Percentiles rank a stretch among this genome's conserved stretches.
These are phyloP conservation scores for Aspergillus jensenii DNA, from an alignment of 2,329 filamentous ascomycete species.

Conservation along the genomic window DNA sequence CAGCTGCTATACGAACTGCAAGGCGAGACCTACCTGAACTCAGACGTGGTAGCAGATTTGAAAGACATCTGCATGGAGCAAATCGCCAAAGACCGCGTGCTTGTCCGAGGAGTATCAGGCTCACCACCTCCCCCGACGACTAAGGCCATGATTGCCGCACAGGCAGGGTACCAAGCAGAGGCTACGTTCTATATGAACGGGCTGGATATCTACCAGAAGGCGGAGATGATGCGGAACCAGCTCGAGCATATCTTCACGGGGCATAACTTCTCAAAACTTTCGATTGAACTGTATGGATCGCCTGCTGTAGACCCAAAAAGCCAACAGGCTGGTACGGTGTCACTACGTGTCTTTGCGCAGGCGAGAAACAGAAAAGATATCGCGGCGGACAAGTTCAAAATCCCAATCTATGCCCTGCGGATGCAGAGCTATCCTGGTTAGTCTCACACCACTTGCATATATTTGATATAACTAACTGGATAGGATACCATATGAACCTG, in stretches of 20 bases:
- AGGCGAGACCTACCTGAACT: not conserved
- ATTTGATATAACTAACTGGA: too few species aligned
- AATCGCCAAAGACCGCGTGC: not conserved
- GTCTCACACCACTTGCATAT: not conserved
- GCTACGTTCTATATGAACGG: too few species aligned
- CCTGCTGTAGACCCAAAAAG: not conserved
- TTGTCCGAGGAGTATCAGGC: not conserved
- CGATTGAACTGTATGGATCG: not conserved
- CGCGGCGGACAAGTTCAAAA: not conserved
- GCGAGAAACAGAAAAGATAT: not conserved
- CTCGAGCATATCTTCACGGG: too few species aligned
- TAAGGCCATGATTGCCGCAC: too few species aligned
- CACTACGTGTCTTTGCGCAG: not conserved
- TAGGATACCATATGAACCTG: not conserved
- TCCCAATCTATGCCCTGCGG: not conserved
- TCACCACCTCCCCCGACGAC: too few species aligned
- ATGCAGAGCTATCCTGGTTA: constrained; percentile 2
- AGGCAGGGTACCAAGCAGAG: too few species aligned
- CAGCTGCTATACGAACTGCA: constrained; percentile 3
- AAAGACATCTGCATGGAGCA: not conserved
- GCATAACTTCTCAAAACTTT: not conserved
- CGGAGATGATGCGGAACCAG: too few species aligned
- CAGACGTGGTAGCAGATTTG: not conserved
- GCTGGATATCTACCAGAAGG: too few species aligned
- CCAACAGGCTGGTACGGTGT: not conserved